Evolutionary conservation across 306 rosid species (phyloP), one percentile per base, ranked within the genome.

Genomic region (Casuarina equisetifolia): DNA sequence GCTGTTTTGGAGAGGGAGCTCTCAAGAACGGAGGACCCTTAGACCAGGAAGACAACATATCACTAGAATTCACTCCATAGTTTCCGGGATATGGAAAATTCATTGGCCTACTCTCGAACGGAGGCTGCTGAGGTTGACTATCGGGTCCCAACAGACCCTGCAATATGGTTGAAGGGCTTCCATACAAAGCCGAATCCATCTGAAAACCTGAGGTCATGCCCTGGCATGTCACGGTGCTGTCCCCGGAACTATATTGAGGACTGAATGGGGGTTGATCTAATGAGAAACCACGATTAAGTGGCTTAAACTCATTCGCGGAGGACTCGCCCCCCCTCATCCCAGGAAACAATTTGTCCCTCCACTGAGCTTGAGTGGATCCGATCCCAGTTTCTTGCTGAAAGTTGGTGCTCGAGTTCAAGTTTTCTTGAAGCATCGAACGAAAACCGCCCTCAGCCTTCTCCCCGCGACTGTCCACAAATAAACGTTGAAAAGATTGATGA

Each of bases 1-100:
- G 39, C 43, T 79, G 93, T 82, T 91, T 92, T 6, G 99, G 98
- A 46, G 98, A 90, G 9, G 97, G 87, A 68, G 81, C 76, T 90
- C 96, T 85, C 40, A 90, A 81, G 76, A 90, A 96, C 54, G 82
- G 98, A 79, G 99, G 91, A 49, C 86, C 90, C 85, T 92, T 94
- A 13, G 89, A 81, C 79, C 80, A 82, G 55, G 89, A 67, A 73
- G 90, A 63, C 55, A 88, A 70, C 2, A 90, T 54, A 48, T 92
- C 92, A 70, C 55, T 84, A 20, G 95, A 76, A 77, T 81, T 93
- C 79, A 81, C 74, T 7, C 90, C 93, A 72, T 84, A 91, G 73
- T 76, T 86, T 48, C 86, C 52, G 38, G 81, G 81, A 63, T 85
- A 88, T 10, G 86, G 82, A 64, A 85, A 85, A 69, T 42, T 85